Percentiles rank a stretch among this genome's conserved stretches.
phyloP scores from a whole-genome alignment of 2,329 filamentous ascomycete genomes.

The Fusarium chlamydosporum region DNA sequence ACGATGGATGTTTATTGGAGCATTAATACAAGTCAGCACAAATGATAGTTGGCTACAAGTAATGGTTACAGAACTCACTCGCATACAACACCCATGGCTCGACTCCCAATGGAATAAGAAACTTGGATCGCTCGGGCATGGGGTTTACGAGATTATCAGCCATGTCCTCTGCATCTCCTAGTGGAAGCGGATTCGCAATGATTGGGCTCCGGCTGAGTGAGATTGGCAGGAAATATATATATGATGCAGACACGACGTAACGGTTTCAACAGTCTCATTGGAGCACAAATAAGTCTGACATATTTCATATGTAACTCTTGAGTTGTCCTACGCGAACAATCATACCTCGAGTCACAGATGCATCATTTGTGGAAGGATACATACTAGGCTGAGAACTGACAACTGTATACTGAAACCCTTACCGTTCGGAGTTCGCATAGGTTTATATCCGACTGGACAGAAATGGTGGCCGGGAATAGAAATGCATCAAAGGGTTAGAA shows the following conservation, averaged over 20 bases:
- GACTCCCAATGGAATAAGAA: not conserved
- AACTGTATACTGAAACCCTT: not conserved
- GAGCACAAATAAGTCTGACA: slow-evolving; percentile 1
- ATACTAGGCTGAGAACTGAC: not conserved
- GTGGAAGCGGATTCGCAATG: not conserved
- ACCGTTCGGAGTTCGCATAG: slow-evolving; percentile 10
- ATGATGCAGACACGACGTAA: not conserved
- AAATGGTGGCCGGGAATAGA: slow-evolving; percentile 6
- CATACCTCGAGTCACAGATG: not conserved
- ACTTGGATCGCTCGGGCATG: not conserved
- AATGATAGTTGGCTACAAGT: not conserved
- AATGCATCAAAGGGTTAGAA: slow-evolving; percentile 19
- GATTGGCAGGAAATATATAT: not conserved
- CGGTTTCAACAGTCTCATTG: not conserved
- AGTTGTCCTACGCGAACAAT: not conserved
- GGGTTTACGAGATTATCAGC: not conserved
- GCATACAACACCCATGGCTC: not conserved
- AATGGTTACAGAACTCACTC: not conserved
- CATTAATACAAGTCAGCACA: slow-evolving; percentile 10
- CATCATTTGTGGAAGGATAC: not conserved
- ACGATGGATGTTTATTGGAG: slow-evolving; percentile 8
- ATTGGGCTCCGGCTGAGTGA: not conserved
- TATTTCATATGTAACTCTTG: not conserved
- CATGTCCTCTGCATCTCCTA: not conserved
- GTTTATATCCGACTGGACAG: slow-evolving; percentile 7